Percentiles rank a stretch among this genome's conserved stretches.
phyloP scores from a whole-genome alignment of 108 stramenopile genomes.

The Ochromonas danica region DNA sequence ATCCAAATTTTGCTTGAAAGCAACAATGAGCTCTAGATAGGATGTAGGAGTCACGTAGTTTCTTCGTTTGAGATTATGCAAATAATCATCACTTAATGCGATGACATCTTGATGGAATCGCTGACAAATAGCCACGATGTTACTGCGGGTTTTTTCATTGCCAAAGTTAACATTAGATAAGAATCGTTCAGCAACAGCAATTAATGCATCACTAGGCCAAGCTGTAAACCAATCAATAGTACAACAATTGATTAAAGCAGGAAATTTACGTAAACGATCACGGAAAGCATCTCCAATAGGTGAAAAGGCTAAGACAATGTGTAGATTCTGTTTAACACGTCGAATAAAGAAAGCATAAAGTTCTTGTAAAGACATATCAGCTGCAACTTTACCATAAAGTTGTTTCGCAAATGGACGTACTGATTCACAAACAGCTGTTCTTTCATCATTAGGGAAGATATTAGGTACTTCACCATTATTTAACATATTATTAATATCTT shows the following conservation, averaged over 20 bases:
- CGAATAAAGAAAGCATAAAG: conserved; percentile 63
- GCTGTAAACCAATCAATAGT: conserved; percentile 69
- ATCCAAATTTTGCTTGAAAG: conserved; percentile 58
- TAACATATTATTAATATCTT: conserved; percentile 69
- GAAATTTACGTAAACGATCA: conserved; percentile 64
- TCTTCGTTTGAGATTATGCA: conserved; percentile 43
- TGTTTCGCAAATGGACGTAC: conserved; percentile 58
- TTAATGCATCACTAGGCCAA: conserved; percentile 65
- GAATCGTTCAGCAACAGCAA: conserved; percentile 63
- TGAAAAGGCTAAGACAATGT: conserved; percentile 65
- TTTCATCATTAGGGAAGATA: conserved; percentile 63
- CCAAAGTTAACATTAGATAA: conserved; percentile 51
- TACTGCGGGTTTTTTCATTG: conserved; percentile 26
- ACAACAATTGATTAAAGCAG: conserved; percentile 68
- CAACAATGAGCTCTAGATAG: conserved; percentile 63
- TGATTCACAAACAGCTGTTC: conserved; percentile 53
- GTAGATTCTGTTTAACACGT: conserved; percentile 58
- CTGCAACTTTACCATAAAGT: conserved; percentile 47
- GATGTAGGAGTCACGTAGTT: conserved; percentile 70
- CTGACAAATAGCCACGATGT: conserved; percentile 55
- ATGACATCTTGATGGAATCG: conserved; percentile 54
- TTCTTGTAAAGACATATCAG: conserved; percentile 57
- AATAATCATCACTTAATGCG: conserved; percentile 50
- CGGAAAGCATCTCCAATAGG: conserved; percentile 71
- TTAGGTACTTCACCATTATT: conserved; percentile 69